Evolutionary conservation across 2,329 filamentous ascomycete species (phyloP).

Genomic region (Fusarium nodosum): DNA sequence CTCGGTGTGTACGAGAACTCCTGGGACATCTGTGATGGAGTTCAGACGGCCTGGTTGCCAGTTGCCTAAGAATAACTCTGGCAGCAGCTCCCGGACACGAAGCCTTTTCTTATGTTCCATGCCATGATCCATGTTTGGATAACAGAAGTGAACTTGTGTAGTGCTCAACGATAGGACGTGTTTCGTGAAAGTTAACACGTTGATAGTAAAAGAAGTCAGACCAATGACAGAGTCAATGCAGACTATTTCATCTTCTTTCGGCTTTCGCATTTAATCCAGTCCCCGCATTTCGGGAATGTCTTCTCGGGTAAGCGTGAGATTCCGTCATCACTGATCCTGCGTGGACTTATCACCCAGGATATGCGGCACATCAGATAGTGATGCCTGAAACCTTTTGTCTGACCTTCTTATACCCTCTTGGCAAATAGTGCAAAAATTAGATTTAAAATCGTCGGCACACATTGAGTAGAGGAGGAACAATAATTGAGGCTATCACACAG

Average conservation of each 20-base stretch:
- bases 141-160: not conserved
- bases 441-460: not conserved
- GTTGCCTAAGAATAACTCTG: conserved; percentile 59
- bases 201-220: not conserved
- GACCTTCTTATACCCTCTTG: not conserved
- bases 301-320: conserved; percentile 17
- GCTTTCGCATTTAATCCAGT: conserved; percentile 14
- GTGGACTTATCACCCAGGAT: not conserved
- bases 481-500: not conserved
- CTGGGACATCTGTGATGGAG: conserved; percentile 65
- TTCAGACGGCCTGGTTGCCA: conserved; percentile 62
- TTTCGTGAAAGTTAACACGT: not conserved
- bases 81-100: conserved; percentile 61
- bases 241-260: not conserved
- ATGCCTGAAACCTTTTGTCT: not conserved
- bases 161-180: too few species aligned
- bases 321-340: not conserved
- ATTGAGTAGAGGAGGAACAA: not conserved
- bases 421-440: not conserved
- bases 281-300: conserved; percentile 17
- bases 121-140: not conserved
- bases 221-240: not conserved
- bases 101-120: not conserved
- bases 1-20: conserved; percentile 62
- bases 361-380: not conserved